A percentile compares a stretch with the other conserved stretches of the same genome.
Conservation (phyloP, 2,329 filamentous ascomycete species). For the Cladosporium phlei region DNA sequence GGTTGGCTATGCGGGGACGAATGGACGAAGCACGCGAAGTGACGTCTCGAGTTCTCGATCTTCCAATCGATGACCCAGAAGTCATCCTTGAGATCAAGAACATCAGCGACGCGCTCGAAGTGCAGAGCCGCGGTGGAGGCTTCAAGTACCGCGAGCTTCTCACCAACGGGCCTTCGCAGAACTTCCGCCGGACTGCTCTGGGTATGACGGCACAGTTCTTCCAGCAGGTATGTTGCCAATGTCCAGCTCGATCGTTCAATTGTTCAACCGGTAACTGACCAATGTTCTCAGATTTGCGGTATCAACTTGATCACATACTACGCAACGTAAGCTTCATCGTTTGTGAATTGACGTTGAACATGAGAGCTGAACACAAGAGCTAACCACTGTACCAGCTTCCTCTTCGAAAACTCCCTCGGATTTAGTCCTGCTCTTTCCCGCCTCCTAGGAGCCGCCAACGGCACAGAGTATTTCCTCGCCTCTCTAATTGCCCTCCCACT, state of each 20-base stretch:
- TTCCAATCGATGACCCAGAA: not conserved
- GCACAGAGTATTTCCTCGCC: constrained; percentile 25
- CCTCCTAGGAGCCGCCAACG: constrained; percentile 22
- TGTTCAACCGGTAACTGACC: not conserved
- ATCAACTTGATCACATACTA: not conserved
- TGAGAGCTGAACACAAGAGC: constrained; percentile 9
- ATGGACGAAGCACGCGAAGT: constrained; percentile 10
- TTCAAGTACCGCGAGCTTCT: constrained; percentile 4
- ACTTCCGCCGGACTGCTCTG: constrained; percentile 4
- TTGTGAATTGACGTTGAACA: not conserved
- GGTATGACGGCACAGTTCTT: constrained; percentile 10
- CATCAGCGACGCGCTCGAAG: constrained; percentile 9
- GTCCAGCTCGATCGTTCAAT: not conserved
- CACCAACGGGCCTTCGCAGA: constrained; percentile 1
- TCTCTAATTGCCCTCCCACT: constrained; percentile 37
- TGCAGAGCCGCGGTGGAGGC: constrained; percentile 1
- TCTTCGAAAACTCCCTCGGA: constrained; percentile 18
- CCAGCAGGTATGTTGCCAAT: not conserved
- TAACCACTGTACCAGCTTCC: constrained; percentile 9
- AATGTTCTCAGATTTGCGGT: not conserved
- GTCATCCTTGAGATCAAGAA: constrained; percentile 2
- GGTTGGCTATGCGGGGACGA: constrained; percentile 10
- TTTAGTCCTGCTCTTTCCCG: constrained; percentile 18
- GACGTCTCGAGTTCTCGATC: constrained; percentile 2
- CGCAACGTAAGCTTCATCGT: too few species aligned